Conservation (phyloP, 495 filamentous ascomycete genomes). For the Choiromyces venosus region DNA sequence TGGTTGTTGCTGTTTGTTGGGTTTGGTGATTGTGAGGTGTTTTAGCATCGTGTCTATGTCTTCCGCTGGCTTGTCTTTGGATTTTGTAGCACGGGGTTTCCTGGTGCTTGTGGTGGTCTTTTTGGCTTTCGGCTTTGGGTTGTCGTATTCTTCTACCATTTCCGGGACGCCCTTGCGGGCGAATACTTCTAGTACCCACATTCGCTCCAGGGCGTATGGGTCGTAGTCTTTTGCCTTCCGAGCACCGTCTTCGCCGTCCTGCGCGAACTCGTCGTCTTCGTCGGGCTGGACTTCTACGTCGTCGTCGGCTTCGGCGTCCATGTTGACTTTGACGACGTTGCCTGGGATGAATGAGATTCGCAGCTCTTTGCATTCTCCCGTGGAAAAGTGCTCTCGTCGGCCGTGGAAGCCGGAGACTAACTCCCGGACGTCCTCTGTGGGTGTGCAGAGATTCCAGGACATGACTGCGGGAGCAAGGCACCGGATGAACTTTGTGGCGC, state of each 20-base stretch:
- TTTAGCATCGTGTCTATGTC: constrained; percentile 10
- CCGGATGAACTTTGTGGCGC: constrained; percentile 78
- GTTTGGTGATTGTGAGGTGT: constrained; percentile 23
- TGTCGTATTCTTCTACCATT: constrained; percentile 73
- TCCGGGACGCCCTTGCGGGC: constrained; percentile 65
- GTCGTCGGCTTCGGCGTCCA: constrained; percentile 62
- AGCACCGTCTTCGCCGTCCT: constrained; percentile 54
- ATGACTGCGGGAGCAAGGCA: constrained; percentile 74
- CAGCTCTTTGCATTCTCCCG: constrained; percentile 68
- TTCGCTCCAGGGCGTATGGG: constrained; percentile 57
- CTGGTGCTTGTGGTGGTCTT: constrained; percentile 29
- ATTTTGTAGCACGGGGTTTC: not conserved
- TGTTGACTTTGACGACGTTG: constrained; percentile 69
- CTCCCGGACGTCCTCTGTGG: constrained; percentile 20
- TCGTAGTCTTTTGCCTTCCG: constrained; percentile 61
- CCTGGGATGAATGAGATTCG: constrained; percentile 70
- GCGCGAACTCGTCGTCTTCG: constrained; percentile 51
- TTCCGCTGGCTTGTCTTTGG: constrained; percentile 14
- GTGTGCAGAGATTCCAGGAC: constrained; percentile 55
- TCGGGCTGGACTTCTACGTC: constrained; percentile 48
- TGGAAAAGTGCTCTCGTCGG: constrained; percentile 61
- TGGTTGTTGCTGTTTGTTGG: constrained; percentile 9
- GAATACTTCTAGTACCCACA: constrained; percentile 72
- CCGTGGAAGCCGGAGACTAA: constrained; percentile 60
- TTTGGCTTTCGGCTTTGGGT: constrained; percentile 53